Base-by-base conservation (phyloP, 768 basidiomycete species). In the Kwoniella sp. region DNA sequence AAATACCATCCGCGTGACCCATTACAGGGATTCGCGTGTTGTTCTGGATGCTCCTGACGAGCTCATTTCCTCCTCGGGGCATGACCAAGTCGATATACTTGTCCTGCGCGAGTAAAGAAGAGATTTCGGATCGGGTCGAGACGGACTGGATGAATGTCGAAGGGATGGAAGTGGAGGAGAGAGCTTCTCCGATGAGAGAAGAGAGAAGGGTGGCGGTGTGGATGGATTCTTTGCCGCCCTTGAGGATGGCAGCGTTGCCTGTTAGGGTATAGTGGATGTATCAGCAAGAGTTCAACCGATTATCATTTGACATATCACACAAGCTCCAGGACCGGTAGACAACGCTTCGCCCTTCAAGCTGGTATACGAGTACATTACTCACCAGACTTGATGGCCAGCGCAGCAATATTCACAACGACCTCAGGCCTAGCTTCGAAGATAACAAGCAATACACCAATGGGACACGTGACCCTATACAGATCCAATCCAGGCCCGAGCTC, bases 341-440 rank as follows among this genome's bases (percentile, higher is more conserved):
- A n/a, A n/a, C n/a, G n/a, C n/a, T n/a, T n/a, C n/a, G n/a, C n/a
- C n/a, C n/a, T n/a, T n/a, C n/a, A n/a, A n/a, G n/a, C n/a, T n/a
- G n/a, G n/a, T n/a, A n/a, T n/a, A n/a, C 33, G 13, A 5, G 33
- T 33, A 6, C 13, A 6, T 33, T 13, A 74, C 86, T 63, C 65
- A 91, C 95, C 95, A 29, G 93, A 96, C 80, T 97, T 99, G 77
- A 99, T 90, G 1, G 96, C 95, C 74, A 98, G 82, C 0, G 93
- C 86, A 5, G 96, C 91, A 67, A 99, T 97, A 78, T 98, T 98
- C 44, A 97, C 90, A 25, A 98, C 92, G 13, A 99, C 95, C 78
- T 99, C 96, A 0, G 96, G 96, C 27, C 95, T 85, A 2, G 95
- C 90, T 80, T 98, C 96, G 71, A 99, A 99, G 65, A 99, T 95